Base-by-base conservation (phyloP, 2,329 filamentous ascomycete species). In the Colletotrichum navitas region DNA sequence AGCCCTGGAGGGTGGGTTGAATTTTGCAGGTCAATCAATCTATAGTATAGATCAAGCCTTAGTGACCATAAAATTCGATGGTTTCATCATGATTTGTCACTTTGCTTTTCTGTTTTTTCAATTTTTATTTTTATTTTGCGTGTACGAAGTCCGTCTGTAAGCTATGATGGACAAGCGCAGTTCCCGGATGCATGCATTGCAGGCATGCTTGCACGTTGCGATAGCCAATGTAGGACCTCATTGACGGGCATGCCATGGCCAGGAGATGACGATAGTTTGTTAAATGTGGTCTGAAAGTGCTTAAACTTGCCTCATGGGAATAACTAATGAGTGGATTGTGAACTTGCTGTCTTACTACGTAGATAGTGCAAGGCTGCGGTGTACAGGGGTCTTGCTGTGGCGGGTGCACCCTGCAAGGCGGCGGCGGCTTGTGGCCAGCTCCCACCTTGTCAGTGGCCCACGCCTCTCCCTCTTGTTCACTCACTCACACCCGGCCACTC, bases 381-480 rank as follows among this genome's bases (percentile, higher is more conserved):
- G 36, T 69, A 72, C 69, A 68, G 52, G 65, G 68, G 64, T 54
- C 21, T 51, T 43, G 47, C 21, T 72, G 69, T 69, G 69, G 65
- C 66, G 69, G 59, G 52, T 69, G 69, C 47, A 61, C 65, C 58
- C 65, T 69, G 65, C 69, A 63, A 72, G 69, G 69, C 69, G 69
- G 59, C 68, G 60, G 65, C 69, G 60, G 59, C 29, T 69, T 64
- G 66, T 64, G 69, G 65, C 69, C 69, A 72, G 65, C 69, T 64
- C 65, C 69, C 32, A 66, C 69, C 69, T 69, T 69, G 69, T 72
- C 69, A 72, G 65, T 72, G 69, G 69, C 69, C 60, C 54, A 72
- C 61, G 65, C 59, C 69, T 72, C 68, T 60, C 69, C 39, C 39
- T 69, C 65, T 70, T 63, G 62, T 47, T 61, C 68, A 61, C 60